Conservation (phyloP, 768 basidiomycete species). For the Termitomyces sp. region DNA sequence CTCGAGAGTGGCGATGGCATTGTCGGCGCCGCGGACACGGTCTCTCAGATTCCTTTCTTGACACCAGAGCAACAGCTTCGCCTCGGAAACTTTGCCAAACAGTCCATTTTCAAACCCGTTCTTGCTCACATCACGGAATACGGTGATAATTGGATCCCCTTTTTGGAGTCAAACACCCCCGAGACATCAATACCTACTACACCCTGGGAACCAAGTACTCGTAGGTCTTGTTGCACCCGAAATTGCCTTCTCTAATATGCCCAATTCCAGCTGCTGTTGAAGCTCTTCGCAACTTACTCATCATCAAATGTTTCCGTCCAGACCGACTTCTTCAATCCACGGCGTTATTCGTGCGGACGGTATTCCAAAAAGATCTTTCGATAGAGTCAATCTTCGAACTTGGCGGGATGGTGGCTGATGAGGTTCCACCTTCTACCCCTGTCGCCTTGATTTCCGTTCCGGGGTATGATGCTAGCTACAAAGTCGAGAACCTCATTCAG, state of each 20-base stretch:
- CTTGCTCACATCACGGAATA: constrained; percentile 53
- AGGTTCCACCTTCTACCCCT: constrained; percentile 77
- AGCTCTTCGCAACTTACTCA: constrained; percentile 67
- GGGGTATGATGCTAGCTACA: constrained; percentile 98
- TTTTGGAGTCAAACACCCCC: constrained; percentile 61
- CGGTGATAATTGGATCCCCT: constrained; percentile 63
- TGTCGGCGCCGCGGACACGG: constrained; percentile 27
- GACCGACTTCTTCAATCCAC: constrained; percentile 87
- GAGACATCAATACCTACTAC: constrained; percentile 70
- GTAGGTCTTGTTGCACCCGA: constrained; percentile 40
- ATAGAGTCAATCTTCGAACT: constrained; percentile 72
- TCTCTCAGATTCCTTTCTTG: constrained; percentile 41
- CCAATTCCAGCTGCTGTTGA: constrained; percentile 54
- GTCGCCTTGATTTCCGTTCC: constrained; percentile 89
- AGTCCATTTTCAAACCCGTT: constrained; percentile 75
- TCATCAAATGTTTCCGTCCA: constrained; percentile 89
- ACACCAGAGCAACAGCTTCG: constrained; percentile 64
- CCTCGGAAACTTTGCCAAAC: constrained; percentile 64
- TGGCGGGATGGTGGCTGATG: constrained; percentile 67
- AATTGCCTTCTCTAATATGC: constrained; percentile 4
- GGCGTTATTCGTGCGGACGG: constrained; percentile 62
- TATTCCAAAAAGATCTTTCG: constrained; percentile 81
- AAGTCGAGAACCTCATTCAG: constrained; percentile 83
- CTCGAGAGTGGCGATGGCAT: constrained; percentile 79
- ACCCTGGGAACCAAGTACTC: constrained; percentile 72